Base-by-base conservation (phyloP, 805 yeast species). In the Candida incommunis region DNA sequence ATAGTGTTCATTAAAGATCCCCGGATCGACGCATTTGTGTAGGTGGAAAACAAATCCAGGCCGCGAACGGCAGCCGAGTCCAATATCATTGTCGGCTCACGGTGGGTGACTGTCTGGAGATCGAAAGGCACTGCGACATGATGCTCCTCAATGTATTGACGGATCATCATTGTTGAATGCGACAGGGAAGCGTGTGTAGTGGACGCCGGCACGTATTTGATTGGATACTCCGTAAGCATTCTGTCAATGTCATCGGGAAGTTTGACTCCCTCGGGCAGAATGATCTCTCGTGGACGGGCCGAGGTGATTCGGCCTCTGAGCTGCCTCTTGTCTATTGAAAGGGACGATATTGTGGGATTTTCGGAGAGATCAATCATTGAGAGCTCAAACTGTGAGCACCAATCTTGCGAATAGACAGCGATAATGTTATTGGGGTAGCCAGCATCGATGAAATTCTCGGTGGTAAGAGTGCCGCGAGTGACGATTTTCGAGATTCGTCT, bases 401-500 rank as follows among this genome's bases (percentile, higher is more conserved):
- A 67, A 20, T 72, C 70, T 9, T 62, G 58, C 1, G 64, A 46
- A 70, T 46, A 49, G 13, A 90, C 68, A 3, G 84, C 73, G 22
- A 81, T 66, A 27, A 90, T 63, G 56, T 70, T 86, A 55, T 87
- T 85, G 52, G 82, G 82, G 42, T 74, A 71, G 48, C 75, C 75
- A 46, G 75, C 76, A 57, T 86, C 82, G 55, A 90, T 65, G 49
- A 90, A 79, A 0, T 82, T 77, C 54, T 90, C 96, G 55, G 85
- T 95, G 9, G 90, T 74, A 26, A 90, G 70, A 0, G 97, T 90
- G 0, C 98, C 98, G 0, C 96, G 96, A 0, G 96, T 81, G 1
- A 92, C 76, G 4, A 90, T 75, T 37, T 96, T 67, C 4, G 85
- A 72, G 0, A 92, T 76, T 26, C 83, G 79, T 41, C 98, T 67